Base-by-base conservation (phyloP, 768 basidiomycete genomes). In the Steccherinum ochraceum region DNA sequence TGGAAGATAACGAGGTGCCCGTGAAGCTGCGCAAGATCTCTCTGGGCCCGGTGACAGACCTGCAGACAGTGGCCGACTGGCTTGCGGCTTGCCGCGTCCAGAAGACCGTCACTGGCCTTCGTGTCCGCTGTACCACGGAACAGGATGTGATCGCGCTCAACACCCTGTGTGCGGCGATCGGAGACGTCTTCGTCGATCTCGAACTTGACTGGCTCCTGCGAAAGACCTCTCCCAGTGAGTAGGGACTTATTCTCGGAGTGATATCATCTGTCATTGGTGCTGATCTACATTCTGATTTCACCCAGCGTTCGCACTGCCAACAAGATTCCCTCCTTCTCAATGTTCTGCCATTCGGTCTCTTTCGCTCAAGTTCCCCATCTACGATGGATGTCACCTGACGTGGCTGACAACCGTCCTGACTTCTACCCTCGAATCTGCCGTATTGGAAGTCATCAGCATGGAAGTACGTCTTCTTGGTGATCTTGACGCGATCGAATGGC, bases 401-500 rank as follows among this genome's bases (percentile, higher is more conserved):
- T 60, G 61, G 59, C 56, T 62, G 4, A 47, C 53, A 21, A 35
- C 53, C 12, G 47, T 60, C 1, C 55, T 64, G 52, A 57, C 42
- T 45, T 62, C 30, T 26, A 45, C 47, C 21, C 53, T 25, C 52
- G 18, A 12, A 35, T 12, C 30, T 62, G 12, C 49, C 55, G n/a
- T 50, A 42, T 18, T 45, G 61, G 52, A 58, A 19, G 50, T 44
- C 19, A 48, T 64, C 30, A 19, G 49, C 3, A 40, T 62, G 46
- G 55, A 60, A 12, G 43, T 62, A 26, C 58, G 61, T n/a, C 55
- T 64, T 3, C 53, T 62, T 25, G 61, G 63, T 5, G 30, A 48
- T 19, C 30, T 64, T 30, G 51, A 58, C 44, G 58, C 52, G n/a
- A 40, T 61, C 26, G 57, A 62, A 35, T 64, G 61, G 63, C 30